Base-by-base conservation (phyloP, 352 stramenopile genomes). In the Pythium diclinum region DNA sequence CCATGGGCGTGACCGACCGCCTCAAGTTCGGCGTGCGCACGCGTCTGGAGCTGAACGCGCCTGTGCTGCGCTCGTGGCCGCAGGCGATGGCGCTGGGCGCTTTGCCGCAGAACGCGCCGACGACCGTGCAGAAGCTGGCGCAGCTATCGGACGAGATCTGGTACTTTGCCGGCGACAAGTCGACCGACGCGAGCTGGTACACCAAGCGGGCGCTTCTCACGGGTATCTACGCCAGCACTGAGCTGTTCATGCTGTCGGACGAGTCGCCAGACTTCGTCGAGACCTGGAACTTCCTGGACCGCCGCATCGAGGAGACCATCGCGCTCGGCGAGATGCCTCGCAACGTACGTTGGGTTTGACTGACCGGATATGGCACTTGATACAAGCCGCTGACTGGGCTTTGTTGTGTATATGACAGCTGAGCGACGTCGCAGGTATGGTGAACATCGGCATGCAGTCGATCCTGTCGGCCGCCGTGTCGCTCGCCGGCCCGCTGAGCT, bases 141-240 rank as follows among this genome's bases (percentile, higher is more conserved):
- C 76, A 81, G 62, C 65, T 93, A 21, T 74, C 81, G 25, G 87
- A 96, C 57, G 86, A 94, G 62, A 89, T 96, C 61, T 96, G 87
- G 87, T 92, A 92, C 71, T 93, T 89, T 69, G 86, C 83, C 28
- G 87, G 87, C 32, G 87, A 96, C 72, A 79, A 89, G 73, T 93
- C 87, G 57, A 92, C 80, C 32, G 84, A 94, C 65, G 65, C 81
- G 59, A 88, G 76, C 19, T 95, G 87, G 87, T 95, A 95, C 72
- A 90, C 85, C 25, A 95, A 95, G 72, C 85, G 85, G 40, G 85
- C 85, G 25, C 65, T 92, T 34, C 77, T 95, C 30, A 88, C 80
- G 44, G 82, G 74, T 13, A 84, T 93, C 59, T 92, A 95, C 69
- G 77, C 83, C 19, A 91, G 79, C 65, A 92, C 83, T 52, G 87